Evolutionary conservation across 495 filamentous ascomycete genomes (phyloP), one percentile per base, ranked within the genome.

Genomic region (Aspergillus saccharolyticus): DNA sequence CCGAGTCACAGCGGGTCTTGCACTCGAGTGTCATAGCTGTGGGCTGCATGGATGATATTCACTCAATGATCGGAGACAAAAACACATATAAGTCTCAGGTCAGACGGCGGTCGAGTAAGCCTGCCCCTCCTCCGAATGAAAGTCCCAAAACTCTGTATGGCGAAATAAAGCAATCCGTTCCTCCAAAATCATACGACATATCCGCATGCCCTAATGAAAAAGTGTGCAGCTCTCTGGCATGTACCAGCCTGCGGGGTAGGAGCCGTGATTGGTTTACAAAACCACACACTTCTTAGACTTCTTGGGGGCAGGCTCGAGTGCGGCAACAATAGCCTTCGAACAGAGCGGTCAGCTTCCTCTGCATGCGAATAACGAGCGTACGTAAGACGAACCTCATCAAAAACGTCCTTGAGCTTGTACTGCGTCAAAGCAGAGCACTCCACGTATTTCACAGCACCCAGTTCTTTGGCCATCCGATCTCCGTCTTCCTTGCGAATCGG

Each of bases 381-480:
- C 53, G 16, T 1, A 22, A 20, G 9, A 72, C 83, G 48, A 82
- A 96, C 93, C 89, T 98, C 94, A 63, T 98, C 94, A 73, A 98
- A 98, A 24, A 98, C 94, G 70, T 98, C 95, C 81, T 98, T 98
- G 53, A 98, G 78, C 75, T 96, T 96, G 74, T 92, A 96, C 78
- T 98, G 94, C 42, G 94, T 98, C 73, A 98, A 75, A 30, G 94
- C 94, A 66, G 91, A 96, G 76, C 94, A 98, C 76, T 98, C 94
- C 52, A 98, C 94, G 60, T 97, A 98, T 78, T 97, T 97, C 55
- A 98, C 91, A 7, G 94, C 94, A 46, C 90, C 90, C 14, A 98
- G 76, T 51, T 97, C 93, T 78, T 90, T 96, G 0, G 95, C 95
- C 89, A 98, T 96, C 58, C 84, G 78, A 69, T 97, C 95, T 28